A percentile compares a stretch with the other conserved stretches of the same genome.
phyloP scores from a whole-genome alignment of 805 yeast species.

The Hanseniaspora thailandica region DNA sequence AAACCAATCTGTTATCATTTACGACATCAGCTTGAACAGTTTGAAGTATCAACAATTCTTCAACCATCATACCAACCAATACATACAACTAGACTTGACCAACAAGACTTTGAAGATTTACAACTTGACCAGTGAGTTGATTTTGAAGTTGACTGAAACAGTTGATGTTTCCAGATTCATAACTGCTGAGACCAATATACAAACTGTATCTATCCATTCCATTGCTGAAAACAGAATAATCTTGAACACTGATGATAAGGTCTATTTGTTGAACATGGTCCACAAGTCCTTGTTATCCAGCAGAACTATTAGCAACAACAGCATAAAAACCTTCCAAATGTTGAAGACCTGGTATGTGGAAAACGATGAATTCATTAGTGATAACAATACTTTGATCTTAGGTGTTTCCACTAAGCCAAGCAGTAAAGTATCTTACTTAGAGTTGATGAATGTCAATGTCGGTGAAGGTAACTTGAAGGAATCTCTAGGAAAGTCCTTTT shows the following conservation, averaged over 20 bases:
- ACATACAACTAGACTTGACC: conserved; percentile 20
- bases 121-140: conserved; percentile 5
- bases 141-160: conserved; percentile 14
- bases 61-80: conserved; percentile 21
- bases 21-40: conserved; percentile 17
- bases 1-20: conserved; percentile 22
- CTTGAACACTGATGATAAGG: conserved; percentile 23
- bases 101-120: conserved; percentile 19
- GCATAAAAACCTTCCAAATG: conserved; percentile 24
- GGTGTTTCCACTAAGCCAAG: conserved; percentile 25
- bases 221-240: conserved; percentile 25
- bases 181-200: conserved; percentile 3
- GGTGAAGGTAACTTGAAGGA: conserved; percentile 61
- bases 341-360: conserved; percentile 21
- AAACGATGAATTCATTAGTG: conserved; percentile 4
- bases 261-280: conserved; percentile 24
- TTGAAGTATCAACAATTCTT: conserved; percentile 21
- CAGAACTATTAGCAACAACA: conserved; percentile 22
- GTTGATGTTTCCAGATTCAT: conserved; percentile 23
- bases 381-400: conserved; percentile 23
- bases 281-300: conserved; percentile 23
- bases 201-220: conserved; percentile 22
- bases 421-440: conserved; percentile 25
- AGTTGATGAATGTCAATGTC: conserved; percentile 36
- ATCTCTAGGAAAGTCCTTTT: conserved; percentile 51